Evolutionary conservation across 108 stramenopile genomes (phyloP).

Genomic region (Cyclotella kingstonii): DNA sequence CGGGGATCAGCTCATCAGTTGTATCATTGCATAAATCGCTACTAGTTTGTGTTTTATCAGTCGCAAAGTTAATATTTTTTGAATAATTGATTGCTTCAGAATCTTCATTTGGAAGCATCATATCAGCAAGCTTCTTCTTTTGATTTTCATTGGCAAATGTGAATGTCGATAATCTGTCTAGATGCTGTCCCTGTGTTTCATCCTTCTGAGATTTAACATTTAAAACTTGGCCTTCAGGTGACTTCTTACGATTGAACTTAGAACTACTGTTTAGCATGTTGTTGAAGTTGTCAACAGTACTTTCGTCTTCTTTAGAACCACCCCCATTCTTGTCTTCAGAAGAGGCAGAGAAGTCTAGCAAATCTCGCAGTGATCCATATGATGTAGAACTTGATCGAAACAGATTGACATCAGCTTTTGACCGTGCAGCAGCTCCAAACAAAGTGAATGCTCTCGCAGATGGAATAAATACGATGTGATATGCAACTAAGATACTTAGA

Average conservation of each 20-base stretch:
- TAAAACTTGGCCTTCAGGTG: background rate
- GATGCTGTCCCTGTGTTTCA: slow-evolving; percentile 1
- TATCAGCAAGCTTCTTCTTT: background rate
- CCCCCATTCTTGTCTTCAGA: background rate
- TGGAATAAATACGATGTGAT: no score
- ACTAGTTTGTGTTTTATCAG: background rate
- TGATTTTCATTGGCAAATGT: background rate
- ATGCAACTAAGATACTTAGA: no score
- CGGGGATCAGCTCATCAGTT: background rate
- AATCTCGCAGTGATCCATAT: slow-evolving; percentile 2
- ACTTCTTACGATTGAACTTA: background rate
- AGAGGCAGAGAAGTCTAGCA: background rate
- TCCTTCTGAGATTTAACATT: background rate
- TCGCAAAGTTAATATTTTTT: no score
- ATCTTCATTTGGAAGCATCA: no score
- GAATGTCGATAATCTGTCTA: slow-evolving; percentile 2
- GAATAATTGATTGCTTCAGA: no score
- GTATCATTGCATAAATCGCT: background rate
- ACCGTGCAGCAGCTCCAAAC: no score
- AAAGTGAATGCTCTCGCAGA: no score
- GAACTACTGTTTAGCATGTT: background rate
- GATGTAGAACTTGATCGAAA: no score
- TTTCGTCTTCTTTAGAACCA: background rate
- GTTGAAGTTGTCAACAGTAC: background rate
- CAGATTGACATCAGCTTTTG: no score